phyloP scores from a whole-genome alignment of 2,329 filamentous ascomycete genomes.

The Nakataea oryzae region DNA sequence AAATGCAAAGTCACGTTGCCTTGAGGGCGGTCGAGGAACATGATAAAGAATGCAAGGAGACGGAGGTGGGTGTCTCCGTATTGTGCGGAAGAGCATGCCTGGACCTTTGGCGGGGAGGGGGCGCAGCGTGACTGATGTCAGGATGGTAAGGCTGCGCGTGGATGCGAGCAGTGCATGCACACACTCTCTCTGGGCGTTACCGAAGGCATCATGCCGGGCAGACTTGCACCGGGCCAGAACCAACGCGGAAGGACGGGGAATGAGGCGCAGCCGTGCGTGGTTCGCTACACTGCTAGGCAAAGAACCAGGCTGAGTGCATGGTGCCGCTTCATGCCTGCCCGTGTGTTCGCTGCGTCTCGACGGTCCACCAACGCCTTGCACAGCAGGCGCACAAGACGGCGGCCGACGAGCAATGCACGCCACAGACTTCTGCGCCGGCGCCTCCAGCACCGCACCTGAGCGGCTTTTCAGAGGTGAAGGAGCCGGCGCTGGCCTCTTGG shows the following conservation, averaged over 20 bases:
- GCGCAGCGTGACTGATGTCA: neutral
- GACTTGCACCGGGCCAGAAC: neutral
- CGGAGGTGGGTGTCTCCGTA: too few species aligned
- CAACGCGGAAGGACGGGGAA: neutral
- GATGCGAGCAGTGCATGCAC: neutral
- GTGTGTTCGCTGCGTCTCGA: neutral
- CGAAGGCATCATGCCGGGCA: neutral
- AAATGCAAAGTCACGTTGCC: neutral
- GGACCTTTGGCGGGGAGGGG: neutral
- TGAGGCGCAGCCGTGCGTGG: neutral
- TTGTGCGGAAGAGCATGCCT: neutral
- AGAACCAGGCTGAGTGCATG: neutral
- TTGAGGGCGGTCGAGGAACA: neutral
- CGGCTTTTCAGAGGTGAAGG: too few species aligned
- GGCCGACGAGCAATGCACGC: neutral
- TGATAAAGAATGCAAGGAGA: neutral
- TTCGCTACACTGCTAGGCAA: neutral
- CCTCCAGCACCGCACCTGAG: too few species aligned
- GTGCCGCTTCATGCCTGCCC: neutral
- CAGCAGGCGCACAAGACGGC: neutral
- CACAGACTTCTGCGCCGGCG: neutral
- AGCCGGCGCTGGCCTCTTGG: too few species aligned
- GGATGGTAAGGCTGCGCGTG: neutral
- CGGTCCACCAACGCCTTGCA: neutral
- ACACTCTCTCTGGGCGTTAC: neutral